phyloP scores from a whole-genome alignment of 768 basidiomycete genomes.

The Gloeostereum incarnatum region DNA sequence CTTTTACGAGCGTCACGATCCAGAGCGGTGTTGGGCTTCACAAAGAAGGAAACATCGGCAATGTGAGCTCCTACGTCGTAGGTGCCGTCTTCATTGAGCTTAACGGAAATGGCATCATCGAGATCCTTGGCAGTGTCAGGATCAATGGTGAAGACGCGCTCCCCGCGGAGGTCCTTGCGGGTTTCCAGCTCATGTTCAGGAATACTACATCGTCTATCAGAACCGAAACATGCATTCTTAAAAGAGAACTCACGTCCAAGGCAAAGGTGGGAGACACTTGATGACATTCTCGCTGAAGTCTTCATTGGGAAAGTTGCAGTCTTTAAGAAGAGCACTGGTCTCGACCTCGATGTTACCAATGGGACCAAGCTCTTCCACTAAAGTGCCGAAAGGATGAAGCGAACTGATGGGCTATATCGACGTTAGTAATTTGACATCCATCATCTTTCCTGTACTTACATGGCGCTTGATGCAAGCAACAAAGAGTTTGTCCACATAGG shows the following conservation, averaged over 20 bases:
- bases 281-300: constrained; percentile 93
- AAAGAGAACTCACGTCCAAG: constrained; percentile 67
- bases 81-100: constrained; percentile 83
- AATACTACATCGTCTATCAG: constrained; percentile 38
- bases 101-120: constrained; percentile 91
- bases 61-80: constrained; percentile 94
- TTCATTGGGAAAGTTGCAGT: constrained; percentile 98
- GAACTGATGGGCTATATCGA: constrained; percentile 76
- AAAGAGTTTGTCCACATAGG: constrained; percentile 84
- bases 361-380: constrained; percentile 95
- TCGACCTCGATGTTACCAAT: constrained; percentile 99
- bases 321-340: constrained; percentile 93
- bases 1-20: constrained; percentile 97
- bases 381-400: constrained; percentile 95
- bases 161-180: constrained; percentile 79
- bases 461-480: constrained; percentile 99
- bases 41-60: constrained; percentile 93
- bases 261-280: constrained; percentile 92
- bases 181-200: constrained; percentile 84
- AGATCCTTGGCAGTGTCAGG: constrained; percentile 84
- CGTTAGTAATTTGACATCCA: too few relatives aligned
- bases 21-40: constrained; percentile 91
- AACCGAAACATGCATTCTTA: constrained; percentile 3
- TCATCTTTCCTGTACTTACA: constrained; percentile 59
- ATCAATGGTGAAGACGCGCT: constrained; percentile 91